Evolutionary conservation across 768 basidiomycete genomes (phyloP), one percentile per base, ranked within the genome.

Genomic region (Phaffia australis): DNA sequence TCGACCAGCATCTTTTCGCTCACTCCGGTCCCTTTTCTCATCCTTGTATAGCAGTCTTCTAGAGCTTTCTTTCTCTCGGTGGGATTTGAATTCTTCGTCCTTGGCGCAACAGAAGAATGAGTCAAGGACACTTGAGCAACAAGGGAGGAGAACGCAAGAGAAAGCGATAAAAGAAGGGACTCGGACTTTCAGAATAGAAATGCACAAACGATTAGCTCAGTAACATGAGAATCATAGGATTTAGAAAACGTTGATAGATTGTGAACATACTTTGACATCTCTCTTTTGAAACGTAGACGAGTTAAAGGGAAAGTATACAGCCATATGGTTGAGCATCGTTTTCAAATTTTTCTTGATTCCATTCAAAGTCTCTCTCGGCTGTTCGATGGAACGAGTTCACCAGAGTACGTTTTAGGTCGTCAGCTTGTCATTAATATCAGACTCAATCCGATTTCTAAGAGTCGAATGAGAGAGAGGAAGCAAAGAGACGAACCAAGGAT

Each of bases 221-320:
- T n/a, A 32, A 32, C 6, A 19, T 57, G 23, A 5, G 15, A 47
- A 32, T 6, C 0, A 47, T 23, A 56, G 0, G 32, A n/a, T 11
- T 60, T 62, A 58, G 56, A 59, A 19, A 32, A 42, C 25, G 2
- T 42, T 69, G 47, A 25, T 52, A 23, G 32, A 58, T 9, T 11
- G 27, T 30, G n/a, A 23, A 57, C 70, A 16, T 49, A 83, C 87
- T 81, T 85, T 85, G 69, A 81, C 79, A 73, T 87, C 85, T 55
- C 81, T 79, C 65, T 75, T 27, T 50, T 59, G 57, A 42, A 54
- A 42, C 2, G 64, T 60, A 49, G 56, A 50, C n/a, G 56, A 56
- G 27, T 52, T 61, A 75, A 90, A 91, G 1, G 93, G 93, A 74
- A 98, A 95, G 76, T 91, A 90, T 3, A 85, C 80, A 6, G 83